These are phyloP conservation scores for Vitis amurensis DNA, from an alignment of 164 flowering plant genomes.

Conservation along the genomic window DNA sequence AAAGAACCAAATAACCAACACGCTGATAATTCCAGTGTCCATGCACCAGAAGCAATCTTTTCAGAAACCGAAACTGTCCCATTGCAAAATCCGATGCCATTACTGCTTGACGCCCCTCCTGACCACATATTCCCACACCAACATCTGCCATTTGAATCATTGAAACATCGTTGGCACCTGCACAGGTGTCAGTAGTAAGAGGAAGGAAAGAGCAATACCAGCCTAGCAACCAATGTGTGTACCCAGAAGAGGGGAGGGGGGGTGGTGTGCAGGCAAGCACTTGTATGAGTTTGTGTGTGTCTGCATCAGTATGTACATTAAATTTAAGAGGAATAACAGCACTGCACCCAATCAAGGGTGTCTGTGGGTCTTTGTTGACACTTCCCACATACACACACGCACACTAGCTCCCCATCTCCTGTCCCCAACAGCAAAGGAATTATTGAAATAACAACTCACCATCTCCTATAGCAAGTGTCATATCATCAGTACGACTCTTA, in stretches of 20 bases:
- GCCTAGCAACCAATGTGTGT: neutral
- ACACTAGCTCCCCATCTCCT: neutral
- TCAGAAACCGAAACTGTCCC: constrained; percentile 90
- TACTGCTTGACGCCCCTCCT: constrained; percentile 97
- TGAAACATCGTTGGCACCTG: constrained; percentile 97
- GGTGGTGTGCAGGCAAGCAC: no score
- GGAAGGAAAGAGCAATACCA: constrained; percentile 1
- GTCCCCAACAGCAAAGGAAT: neutral
- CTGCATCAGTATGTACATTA: no score
- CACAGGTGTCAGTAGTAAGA: constrained; percentile 6
- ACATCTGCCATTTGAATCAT: constrained; percentile 99
- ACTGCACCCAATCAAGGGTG: no score
- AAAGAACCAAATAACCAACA: constrained; percentile 76
- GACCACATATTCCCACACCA: constrained; percentile 94
- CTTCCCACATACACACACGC: neutral
- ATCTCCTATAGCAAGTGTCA: constrained; percentile 96
- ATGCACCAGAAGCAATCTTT: constrained; percentile 83
- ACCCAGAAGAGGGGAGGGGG: no score
- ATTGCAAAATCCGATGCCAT: constrained; percentile 98
- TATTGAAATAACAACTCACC: constrained; percentile 52
- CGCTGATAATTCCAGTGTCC: constrained; percentile 98
- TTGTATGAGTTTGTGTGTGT: no score
- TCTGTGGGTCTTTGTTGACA: no score
- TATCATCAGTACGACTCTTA: constrained; percentile 82
- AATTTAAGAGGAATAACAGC: no score